These are phyloP conservation scores for Aspergillus latus DNA, from an alignment of 2,329 filamentous ascomycete species.

Conservation along the genomic window DNA sequence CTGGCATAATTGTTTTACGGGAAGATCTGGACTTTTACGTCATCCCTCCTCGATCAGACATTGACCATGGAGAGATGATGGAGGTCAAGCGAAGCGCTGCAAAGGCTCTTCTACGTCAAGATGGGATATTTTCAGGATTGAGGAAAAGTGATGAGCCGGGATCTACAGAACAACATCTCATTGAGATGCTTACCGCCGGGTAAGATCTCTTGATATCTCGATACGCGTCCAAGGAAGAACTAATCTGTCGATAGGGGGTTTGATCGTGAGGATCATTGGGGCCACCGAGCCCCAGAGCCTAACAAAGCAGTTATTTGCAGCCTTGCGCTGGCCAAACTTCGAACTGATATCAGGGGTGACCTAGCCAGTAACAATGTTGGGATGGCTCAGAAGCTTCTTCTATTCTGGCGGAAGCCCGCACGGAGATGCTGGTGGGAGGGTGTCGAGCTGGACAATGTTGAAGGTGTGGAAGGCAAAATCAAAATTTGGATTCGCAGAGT, in stretches of 20 bases:
- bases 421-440: conserved; percentile 99
- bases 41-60: conserved; percentile 82
- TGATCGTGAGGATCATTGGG: conserved; percentile 93
- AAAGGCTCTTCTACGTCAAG: conserved; percentile 78
- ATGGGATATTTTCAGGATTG: conserved; percentile 93
- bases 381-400: conserved; percentile 95
- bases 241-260: conserved; percentile 67
- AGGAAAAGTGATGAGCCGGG: conserved; percentile 94
- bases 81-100: conserved; percentile 92
- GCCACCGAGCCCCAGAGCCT: conserved; percentile 93
- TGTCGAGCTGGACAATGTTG: conserved; percentile 83
- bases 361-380: conserved; percentile 75
- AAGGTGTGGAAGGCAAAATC: conserved; percentile 84
- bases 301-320: conserved; percentile 99
- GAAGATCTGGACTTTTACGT: conserved; percentile 98
- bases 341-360: conserved; percentile 83
- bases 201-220: conserved; percentile 50
- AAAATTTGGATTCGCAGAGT: conserved; percentile 99
- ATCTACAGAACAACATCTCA: conserved; percentile 95
- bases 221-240: not conserved
- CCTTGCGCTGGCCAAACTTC: conserved; percentile 84
- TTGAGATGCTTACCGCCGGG: conserved; percentile 99
- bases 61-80: conserved; percentile 87
- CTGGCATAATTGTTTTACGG: conserved; percentile 92
- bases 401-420: conserved; percentile 98